A percentile compares a stretch with the other conserved stretches of the same genome.
phyloP scores from a whole-genome alignment of 2,329 filamentous ascomycete species.

The Aspergillus pseudotamarii region DNA sequence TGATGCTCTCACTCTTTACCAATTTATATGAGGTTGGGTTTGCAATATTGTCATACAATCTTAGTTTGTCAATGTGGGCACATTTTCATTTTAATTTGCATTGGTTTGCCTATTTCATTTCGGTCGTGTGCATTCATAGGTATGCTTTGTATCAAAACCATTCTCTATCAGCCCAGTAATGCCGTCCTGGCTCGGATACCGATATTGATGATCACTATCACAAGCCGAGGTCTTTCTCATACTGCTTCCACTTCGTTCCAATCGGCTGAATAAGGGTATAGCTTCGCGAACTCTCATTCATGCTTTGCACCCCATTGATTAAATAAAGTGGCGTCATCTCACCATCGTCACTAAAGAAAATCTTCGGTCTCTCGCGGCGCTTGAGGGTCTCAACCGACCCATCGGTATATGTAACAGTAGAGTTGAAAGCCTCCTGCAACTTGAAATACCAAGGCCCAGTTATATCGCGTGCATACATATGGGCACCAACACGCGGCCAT shows the following conservation, averaged over 20 bases:
- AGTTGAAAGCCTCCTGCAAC: conserved; percentile 31
- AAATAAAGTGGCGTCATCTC: conserved; percentile 52
- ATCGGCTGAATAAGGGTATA: conserved; percentile 49
- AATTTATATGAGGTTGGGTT: too few species aligned
- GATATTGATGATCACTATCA: background rate
- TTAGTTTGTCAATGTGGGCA: too few species aligned
- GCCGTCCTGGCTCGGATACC: background rate
- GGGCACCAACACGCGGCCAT: conserved; percentile 37
- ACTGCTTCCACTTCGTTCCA: conserved; percentile 18
- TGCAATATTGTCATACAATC: too few species aligned
- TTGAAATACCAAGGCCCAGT: conserved; percentile 38
- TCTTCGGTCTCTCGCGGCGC: conserved; percentile 52
- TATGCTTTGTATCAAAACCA: too few species aligned
- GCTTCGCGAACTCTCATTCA: conserved; percentile 32
- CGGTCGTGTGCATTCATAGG: too few species aligned
- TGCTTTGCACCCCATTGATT: conserved; percentile 52
- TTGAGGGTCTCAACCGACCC: conserved; percentile 44
- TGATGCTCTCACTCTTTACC: too few species aligned
- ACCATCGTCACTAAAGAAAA: conserved; percentile 53
- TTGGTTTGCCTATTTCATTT: too few species aligned
- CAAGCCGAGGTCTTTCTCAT: conserved; percentile 4
- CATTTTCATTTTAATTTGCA: too few species aligned
- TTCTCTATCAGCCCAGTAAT: too few species aligned
- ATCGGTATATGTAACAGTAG: conserved; percentile 40
- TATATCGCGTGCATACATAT: conserved; percentile 34